These are phyloP conservation scores for Hypoxylon sp. DNA, from an alignment of 2,329 filamentous ascomycete genomes.

Conservation along the genomic window DNA sequence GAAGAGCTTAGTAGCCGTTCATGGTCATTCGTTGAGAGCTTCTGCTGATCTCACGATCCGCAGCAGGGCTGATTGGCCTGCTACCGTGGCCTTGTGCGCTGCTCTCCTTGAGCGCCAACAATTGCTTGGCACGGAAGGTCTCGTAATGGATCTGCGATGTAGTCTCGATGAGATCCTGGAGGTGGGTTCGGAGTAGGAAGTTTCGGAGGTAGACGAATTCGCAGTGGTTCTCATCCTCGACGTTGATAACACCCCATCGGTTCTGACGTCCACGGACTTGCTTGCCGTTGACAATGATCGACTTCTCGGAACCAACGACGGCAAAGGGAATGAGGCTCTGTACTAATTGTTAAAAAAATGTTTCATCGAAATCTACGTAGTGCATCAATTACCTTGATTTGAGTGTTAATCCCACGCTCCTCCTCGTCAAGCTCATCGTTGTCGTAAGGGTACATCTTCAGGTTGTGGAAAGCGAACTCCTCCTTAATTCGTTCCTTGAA, in stretches of 20 bases:
- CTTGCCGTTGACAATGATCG: slow-evolving; percentile 96
- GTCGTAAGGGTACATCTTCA: slow-evolving; percentile 99
- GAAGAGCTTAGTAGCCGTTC: slow-evolving; percentile 85
- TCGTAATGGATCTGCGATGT: slow-evolving; percentile 99
- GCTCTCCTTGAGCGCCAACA: slow-evolving; percentile 97
- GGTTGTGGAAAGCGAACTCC: slow-evolving; percentile 99
- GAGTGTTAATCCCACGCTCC: slow-evolving; percentile 89
- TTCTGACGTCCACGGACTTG: slow-evolving; percentile 98
- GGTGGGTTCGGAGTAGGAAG: slow-evolving; percentile 97
- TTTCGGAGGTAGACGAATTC: slow-evolving; percentile 98
- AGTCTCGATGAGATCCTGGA: slow-evolving; percentile 98
- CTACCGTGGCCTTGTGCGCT: slow-evolving; percentile 84
- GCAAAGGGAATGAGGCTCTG: slow-evolving; percentile 96
- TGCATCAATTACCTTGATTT: slow-evolving; percentile 82
- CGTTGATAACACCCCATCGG: slow-evolving; percentile 99
- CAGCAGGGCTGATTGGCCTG: slow-evolving; percentile 93
- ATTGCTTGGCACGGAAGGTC: slow-evolving; percentile 99
- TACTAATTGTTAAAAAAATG: slow-evolving; percentile 46
- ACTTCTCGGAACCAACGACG: slow-evolving; percentile 97
- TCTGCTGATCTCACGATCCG: slow-evolving; percentile 94
- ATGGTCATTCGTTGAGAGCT: slow-evolving; percentile 97
- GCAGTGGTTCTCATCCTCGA: slow-evolving; percentile 99
- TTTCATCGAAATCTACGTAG: neutral
- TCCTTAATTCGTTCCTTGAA: slow-evolving; percentile 99
- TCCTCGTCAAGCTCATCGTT: slow-evolving; percentile 99